Evolutionary conservation across 345 rosid genomes (phyloP).

Genomic region (Melaleuca quinquenervia): DNA sequence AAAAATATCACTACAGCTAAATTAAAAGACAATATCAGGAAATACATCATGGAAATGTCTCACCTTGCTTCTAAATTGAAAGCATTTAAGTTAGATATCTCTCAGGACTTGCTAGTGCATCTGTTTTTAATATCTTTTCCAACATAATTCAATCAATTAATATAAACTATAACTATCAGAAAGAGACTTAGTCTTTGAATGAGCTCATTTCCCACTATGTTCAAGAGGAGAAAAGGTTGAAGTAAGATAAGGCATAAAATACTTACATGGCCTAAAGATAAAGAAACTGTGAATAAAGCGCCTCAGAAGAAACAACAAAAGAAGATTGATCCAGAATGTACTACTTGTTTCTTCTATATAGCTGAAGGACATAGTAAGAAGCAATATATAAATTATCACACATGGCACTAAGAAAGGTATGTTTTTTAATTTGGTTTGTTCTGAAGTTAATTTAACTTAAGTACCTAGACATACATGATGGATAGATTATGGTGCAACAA

Average conservation of each 20-base stretch:
- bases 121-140: conserved; percentile 3
- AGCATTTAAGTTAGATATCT: neutral
- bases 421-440: neutral
- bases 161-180: too few species aligned
- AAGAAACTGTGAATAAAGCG: too few species aligned
- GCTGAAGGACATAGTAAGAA: neutral
- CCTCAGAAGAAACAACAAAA: too few species aligned
- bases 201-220: conserved; percentile 5
- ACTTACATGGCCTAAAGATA: neutral
- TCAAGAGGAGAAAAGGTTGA: neutral
- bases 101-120: neutral
- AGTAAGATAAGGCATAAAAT: neutral
- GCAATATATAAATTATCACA: neutral
- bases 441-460: neutral
- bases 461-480: neutral
- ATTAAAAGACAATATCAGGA: neutral
- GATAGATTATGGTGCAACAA: neutral
- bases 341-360: neutral
- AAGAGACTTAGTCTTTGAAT: neutral
- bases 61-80: neutral
- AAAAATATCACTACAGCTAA: neutral
- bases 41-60: conserved; percentile 2
- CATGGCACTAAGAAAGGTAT: neutral
- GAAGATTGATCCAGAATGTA: neutral
- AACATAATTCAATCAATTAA: too few species aligned